A percentile compares a stretch with the other conserved stretches of the same genome.
phyloP scores from a whole-genome alignment of 148 eudicot species.

The Rhododendron henanense region DNA sequence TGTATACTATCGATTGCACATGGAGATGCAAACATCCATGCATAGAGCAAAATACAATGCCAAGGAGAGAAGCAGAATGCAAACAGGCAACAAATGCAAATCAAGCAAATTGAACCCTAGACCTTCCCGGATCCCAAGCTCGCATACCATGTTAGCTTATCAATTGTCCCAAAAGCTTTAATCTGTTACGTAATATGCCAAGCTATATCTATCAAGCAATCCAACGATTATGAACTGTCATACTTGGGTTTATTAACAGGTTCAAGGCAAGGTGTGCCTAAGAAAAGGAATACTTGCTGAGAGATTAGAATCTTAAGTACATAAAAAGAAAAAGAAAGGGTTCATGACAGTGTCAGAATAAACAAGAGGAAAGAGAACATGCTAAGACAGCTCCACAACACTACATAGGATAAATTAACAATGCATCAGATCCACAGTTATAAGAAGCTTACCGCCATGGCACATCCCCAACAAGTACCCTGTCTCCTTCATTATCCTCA shows the following conservation, averaged over 20 bases:
- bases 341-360: neutral
- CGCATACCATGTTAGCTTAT: neutral
- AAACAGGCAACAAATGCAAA: neutral
- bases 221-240: neutral
- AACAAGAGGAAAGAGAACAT: neutral
- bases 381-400: neutral
- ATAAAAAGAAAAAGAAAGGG: neutral
- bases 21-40: neutral
- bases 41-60: neutral
- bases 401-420: neutral
- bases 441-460: constrained; percentile 94
- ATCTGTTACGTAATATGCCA: neutral
- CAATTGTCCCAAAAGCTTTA: neutral
- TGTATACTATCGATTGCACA: neutral
- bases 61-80: neutral
- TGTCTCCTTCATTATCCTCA: constrained; percentile 97
- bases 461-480: constrained; percentile 98
- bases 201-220: neutral
- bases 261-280: neutral
- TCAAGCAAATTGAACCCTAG: neutral
- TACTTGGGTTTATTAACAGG: neutral
- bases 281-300: neutral
- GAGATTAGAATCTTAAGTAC: constrained; percentile 17
- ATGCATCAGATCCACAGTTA: neutral
- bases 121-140: neutral